phyloP scores from a whole-genome alignment of 2,329 filamentous ascomycete genomes.

The Botrytis tulipae region DNA sequence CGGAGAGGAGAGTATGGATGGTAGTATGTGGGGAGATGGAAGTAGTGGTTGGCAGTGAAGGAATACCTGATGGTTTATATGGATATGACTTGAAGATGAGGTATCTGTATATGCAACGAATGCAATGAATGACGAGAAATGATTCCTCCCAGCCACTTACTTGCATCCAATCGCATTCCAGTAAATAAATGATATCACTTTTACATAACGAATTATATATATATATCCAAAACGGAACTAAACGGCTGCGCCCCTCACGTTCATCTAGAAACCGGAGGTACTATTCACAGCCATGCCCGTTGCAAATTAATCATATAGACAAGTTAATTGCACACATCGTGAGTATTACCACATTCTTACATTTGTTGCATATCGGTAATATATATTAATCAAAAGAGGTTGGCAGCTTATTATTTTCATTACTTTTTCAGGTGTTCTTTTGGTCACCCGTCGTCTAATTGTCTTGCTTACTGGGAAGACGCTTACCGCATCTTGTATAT shows the following conservation, averaged over 20 bases:
- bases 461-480: background rate
- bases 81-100: background rate
- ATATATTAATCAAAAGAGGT: conserved; percentile 13
- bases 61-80: background rate
- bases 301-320: background rate
- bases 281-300: background rate
- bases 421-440: background rate
- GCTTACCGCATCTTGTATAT: conserved; percentile 12
- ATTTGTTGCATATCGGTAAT: conserved; percentile 4
- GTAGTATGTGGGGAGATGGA: conserved; percentile 18
- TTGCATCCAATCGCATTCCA: background rate
- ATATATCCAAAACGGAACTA: conserved; percentile 2
- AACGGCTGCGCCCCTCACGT: background rate
- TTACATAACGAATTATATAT: conserved; percentile 1
- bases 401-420: conserved; percentile 3
- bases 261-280: background rate
- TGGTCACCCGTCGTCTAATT: background rate
- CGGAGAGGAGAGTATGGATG: conserved; percentile 24
- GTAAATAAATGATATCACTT: background rate
- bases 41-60: background rate
- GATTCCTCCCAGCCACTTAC: background rate
- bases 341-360: background rate
- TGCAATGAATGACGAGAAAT: background rate
- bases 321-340: background rate
- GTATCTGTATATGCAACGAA: background rate